These are phyloP conservation scores for Blastobotrys proliferans DNA, from an alignment of 1,139 yeast genomes.

Conservation along the genomic window DNA sequence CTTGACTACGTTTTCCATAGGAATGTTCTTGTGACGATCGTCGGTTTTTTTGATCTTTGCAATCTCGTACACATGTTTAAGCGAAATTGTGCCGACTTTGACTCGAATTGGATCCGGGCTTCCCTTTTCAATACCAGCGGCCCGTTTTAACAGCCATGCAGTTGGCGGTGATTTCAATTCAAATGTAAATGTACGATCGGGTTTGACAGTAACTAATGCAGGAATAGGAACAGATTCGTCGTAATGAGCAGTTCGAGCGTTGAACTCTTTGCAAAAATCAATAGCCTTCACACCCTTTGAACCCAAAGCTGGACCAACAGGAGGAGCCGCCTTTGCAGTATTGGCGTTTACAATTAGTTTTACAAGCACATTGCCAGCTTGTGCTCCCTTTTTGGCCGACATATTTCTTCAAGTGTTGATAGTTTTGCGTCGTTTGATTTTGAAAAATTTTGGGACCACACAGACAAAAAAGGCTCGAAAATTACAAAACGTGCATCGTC, in stretches of 20 bases:
- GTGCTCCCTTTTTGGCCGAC: conserved; percentile 19
- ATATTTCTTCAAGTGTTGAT: not conserved
- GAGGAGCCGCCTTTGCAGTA: conserved; percentile 98
- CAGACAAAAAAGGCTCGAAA: too few species aligned
- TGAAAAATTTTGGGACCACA: not conserved
- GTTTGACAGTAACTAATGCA: conserved; percentile 74
- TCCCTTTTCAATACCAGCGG: conserved; percentile 81
- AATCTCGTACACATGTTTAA: conserved; percentile 90
- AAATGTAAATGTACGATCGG: conserved; percentile 86
- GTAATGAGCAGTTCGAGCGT: conserved; percentile 88
- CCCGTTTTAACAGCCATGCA: conserved; percentile 76
- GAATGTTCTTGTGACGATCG: conserved; percentile 60
- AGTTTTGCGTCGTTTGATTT: not conserved
- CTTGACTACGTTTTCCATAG: conserved; percentile 73
- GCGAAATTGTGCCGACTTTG: conserved; percentile 65
- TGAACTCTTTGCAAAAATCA: conserved; percentile 96
- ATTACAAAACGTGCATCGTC: too few species aligned
- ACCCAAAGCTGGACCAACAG: conserved; percentile 98
- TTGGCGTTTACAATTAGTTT: conserved; percentile 97
- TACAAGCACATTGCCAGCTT: conserved; percentile 50
- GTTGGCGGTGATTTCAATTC: conserved; percentile 92
- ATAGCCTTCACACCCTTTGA: conserved; percentile 98
- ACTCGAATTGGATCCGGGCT: conserved; percentile 44
- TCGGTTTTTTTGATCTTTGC: conserved; percentile 83
- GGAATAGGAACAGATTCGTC: conserved; percentile 89